Evolutionary conservation across 331 rosid genomes (phyloP).

Genomic region (Telfairia occidentalis): DNA sequence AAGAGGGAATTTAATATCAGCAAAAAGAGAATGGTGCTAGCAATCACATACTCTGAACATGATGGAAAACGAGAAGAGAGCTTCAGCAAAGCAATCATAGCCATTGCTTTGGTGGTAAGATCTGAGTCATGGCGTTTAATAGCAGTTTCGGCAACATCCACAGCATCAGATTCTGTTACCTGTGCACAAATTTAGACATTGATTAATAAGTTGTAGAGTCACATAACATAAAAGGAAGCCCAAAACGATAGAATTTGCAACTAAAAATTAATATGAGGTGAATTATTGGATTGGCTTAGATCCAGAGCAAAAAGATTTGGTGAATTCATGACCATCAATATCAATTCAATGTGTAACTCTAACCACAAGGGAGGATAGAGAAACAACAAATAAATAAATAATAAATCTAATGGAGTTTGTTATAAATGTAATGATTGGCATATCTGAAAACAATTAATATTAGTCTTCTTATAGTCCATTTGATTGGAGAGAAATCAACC

Average conservation of each 20-base stretch:
- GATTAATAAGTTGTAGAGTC: background rate
- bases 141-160: constrained; percentile 62
- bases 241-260: background rate
- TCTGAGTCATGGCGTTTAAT: constrained; percentile 59
- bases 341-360: background rate
- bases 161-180: constrained; percentile 88
- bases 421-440: background rate
- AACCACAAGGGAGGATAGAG: background rate
- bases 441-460: background rate
- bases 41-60: constrained; percentile 67
- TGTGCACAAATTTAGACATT: constrained; percentile 21
- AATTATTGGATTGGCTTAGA: background rate
- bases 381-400: background rate
- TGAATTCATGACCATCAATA: background rate
- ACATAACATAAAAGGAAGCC: background rate
- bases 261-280: background rate
- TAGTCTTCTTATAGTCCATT: no score
- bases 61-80: constrained; percentile 94
- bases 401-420: background rate
- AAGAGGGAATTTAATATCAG: background rate
- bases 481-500: no score
- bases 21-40: constrained; percentile 7
- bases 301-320: background rate
- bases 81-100: constrained; percentile 78
- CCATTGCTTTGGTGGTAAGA: constrained; percentile 84